These are phyloP conservation scores for Tolypocladium endophyticum DNA, from an alignment of 2,329 filamentous ascomycete species.

Conservation along the genomic window DNA sequence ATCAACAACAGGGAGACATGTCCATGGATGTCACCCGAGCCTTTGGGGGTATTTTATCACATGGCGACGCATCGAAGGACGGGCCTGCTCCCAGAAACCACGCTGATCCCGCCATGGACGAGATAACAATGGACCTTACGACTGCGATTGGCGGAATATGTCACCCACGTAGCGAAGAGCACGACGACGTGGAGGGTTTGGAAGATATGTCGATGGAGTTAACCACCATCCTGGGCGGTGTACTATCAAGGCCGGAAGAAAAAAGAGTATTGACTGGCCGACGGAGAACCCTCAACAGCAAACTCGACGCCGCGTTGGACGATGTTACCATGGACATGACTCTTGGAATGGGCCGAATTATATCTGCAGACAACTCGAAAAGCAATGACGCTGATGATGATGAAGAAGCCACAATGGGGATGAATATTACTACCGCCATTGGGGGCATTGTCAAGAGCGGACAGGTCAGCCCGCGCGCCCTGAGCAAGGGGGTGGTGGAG, in stretches of 20 bases:
- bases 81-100: constrained; percentile 6
- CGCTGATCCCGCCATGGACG: constrained; percentile 29
- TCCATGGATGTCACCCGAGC: constrained; percentile 91
- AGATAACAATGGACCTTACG: constrained; percentile 67
- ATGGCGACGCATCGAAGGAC: constrained; percentile 9
- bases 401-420: constrained; percentile 38
- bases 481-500: constrained; percentile 48
- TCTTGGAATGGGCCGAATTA: constrained; percentile 42
- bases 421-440: constrained; percentile 58
- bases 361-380: constrained; percentile 15
- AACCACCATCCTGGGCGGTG: constrained; percentile 52
- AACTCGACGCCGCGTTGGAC: constrained; percentile 17
- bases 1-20: constrained; percentile 52
- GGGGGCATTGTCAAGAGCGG: constrained; percentile 45
- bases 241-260: constrained; percentile 27
- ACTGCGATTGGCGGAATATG: constrained; percentile 64
- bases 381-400: constrained; percentile 19
- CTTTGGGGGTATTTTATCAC: constrained; percentile 65
- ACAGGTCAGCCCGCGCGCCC: constrained; percentile 19
- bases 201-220: constrained; percentile 76
- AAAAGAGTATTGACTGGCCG: constrained; percentile 12
- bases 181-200: constrained; percentile 31
- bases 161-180: constrained; percentile 17
- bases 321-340: constrained; percentile 45
- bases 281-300: constrained; percentile 16